A percentile compares a stretch with the other conserved stretches of the same genome.
phyloP scores from a whole-genome alignment of 768 basidiomycete species.

The Hydnomerulius pinastri region DNA sequence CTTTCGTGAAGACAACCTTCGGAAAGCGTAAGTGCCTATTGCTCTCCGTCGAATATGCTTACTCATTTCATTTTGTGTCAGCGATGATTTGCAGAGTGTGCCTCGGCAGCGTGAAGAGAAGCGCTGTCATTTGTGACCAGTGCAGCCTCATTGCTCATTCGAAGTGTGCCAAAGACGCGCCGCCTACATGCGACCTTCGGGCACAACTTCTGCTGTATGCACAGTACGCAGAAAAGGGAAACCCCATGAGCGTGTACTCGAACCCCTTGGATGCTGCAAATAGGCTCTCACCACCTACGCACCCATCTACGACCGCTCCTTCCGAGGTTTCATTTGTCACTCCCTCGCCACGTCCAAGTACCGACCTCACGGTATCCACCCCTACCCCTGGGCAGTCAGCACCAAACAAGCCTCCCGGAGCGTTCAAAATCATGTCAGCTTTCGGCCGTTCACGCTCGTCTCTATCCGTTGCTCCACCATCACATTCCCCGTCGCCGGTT shows the following conservation, averaged over 20 bases:
- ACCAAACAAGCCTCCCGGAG: conserved; percentile 50
- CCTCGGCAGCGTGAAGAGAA: conserved; percentile 76
- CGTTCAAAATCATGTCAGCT: conserved; percentile 63
- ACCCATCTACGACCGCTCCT: conserved; percentile 41
- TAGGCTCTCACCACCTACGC: conserved; percentile 1
- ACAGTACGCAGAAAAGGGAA: conserved; percentile 73
- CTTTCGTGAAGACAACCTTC: conserved; percentile 91
- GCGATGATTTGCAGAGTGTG: conserved; percentile 90
- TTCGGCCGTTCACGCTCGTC: conserved; percentile 70
- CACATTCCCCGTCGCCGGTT: conserved; percentile 31
- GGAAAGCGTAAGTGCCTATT: conserved; percentile 70
- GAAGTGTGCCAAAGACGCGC: conserved; percentile 71
- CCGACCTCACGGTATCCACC: conserved; percentile 43
- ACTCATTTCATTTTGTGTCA: conserved; percentile 33
- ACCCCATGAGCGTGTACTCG: conserved; percentile 51
- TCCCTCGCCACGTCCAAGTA: conserved; percentile 48
- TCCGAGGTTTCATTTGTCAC: conserved; percentile 59
- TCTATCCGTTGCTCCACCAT: conserved; percentile 41
- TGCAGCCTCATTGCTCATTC: conserved; percentile 89
- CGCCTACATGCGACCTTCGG: conserved; percentile 80
- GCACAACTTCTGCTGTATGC: conserved; percentile 78
- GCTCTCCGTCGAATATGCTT: background rate
- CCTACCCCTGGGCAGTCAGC: conserved; percentile 20
- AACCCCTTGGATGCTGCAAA: conserved; percentile 50
- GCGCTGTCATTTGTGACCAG: conserved; percentile 82